Conservation (phyloP, 2,329 filamentous ascomycete genomes). For the Fusarium buharicum region DNA sequence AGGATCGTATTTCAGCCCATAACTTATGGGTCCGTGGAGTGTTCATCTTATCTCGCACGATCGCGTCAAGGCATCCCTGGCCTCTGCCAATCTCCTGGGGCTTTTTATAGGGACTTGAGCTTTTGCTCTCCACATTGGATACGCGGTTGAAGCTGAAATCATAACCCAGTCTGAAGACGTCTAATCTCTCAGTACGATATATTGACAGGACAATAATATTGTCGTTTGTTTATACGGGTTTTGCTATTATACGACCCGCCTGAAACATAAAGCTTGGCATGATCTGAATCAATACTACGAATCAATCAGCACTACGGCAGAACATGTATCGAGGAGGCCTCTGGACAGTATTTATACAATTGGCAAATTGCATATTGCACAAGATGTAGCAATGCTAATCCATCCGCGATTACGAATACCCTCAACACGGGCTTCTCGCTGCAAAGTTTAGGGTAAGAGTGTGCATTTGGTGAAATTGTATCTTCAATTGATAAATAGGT, state of each 20-base stretch:
- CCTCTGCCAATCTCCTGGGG: neutral
- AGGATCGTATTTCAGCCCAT: slow-evolving; percentile 27
- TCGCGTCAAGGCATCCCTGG: slow-evolving; percentile 18
- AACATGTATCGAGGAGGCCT: too few relatives aligned
- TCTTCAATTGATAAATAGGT: too few relatives aligned
- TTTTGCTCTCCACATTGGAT: slow-evolving; percentile 7
- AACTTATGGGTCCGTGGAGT: slow-evolving; percentile 25
- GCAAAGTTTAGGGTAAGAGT: too few relatives aligned
- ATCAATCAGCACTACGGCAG: too few relatives aligned
- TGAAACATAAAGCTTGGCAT: neutral
- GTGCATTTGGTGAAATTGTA: too few relatives aligned
- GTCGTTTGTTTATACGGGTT: slow-evolving; percentile 14
- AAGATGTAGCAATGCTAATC: too few relatives aligned
- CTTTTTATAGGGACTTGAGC: slow-evolving; percentile 2
- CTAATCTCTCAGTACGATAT: slow-evolving; percentile 25
- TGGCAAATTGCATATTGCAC: too few relatives aligned
- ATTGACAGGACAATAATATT: slow-evolving; percentile 7
- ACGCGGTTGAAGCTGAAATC: neutral
- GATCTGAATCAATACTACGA: neutral
- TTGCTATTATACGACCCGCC: neutral
- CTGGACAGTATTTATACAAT: too few relatives aligned
- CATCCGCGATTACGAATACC: too few relatives aligned
- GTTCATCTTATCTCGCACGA: slow-evolving; percentile 25
- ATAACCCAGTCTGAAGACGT: neutral
- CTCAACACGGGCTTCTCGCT: too few relatives aligned